Conservation (phyloP, 2,329 filamentous ascomycete species). For the Drechslerella stenobrocha region DNA sequence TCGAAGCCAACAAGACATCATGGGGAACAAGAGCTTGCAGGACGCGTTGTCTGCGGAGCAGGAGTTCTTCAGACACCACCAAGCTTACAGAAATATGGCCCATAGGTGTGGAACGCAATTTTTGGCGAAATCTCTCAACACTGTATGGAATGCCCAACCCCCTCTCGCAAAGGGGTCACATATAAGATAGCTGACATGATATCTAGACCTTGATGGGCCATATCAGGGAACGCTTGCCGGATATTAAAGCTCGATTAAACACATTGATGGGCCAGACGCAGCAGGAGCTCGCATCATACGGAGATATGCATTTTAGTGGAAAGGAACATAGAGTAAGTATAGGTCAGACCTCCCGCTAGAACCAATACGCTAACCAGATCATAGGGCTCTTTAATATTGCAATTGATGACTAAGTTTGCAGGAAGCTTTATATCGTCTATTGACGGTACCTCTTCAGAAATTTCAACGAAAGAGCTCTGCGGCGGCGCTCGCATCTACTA, state of each 20-base stretch:
- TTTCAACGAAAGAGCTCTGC: constrained; percentile 96
- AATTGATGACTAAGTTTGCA: constrained; percentile 97
- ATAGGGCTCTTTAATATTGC: constrained; percentile 81
- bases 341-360: not conserved
- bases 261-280: constrained; percentile 99
- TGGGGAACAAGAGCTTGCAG: constrained; percentile 89
- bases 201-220: constrained; percentile 81
- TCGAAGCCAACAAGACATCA: constrained; percentile 96
- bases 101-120: constrained; percentile 90
- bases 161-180: constrained; percentile 6
- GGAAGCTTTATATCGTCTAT: constrained; percentile 98
- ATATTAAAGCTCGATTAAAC: constrained; percentile 97
- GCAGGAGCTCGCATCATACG: constrained; percentile 95
- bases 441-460: constrained; percentile 96
- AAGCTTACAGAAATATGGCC: constrained; percentile 95
- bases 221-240: constrained; percentile 90
- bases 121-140: constrained; percentile 90
- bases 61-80: constrained; percentile 96
- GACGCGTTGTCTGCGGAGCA: constrained; percentile 86
- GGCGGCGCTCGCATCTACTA: constrained; percentile 96
- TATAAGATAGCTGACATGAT: constrained; percentile 36
- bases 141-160: constrained; percentile 54
- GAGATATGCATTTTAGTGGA: constrained; percentile 94
- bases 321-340: constrained; percentile 76
- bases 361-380: constrained; percentile 33